These are phyloP conservation scores for Fragosphaeria purpurea DNA, from an alignment of 2,329 filamentous ascomycete species.

Conservation along the genomic window DNA sequence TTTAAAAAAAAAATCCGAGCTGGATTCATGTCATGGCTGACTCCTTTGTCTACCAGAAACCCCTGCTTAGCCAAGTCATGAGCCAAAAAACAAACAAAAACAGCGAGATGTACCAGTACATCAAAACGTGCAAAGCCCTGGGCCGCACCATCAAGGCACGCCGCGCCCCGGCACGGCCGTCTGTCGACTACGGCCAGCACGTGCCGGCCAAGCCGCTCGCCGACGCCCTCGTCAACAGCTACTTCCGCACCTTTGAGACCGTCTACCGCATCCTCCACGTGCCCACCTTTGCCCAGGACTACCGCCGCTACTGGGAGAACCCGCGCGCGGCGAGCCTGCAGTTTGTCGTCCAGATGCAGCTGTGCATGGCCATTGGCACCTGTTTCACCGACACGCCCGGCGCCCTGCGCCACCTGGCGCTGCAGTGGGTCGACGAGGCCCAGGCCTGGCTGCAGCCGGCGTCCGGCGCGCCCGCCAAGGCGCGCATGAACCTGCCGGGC, in stretches of 20 bases:
- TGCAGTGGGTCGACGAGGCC: slow-evolving; percentile 43
- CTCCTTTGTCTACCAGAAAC: slow-evolving; percentile 21
- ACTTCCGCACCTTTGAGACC: slow-evolving; percentile 47
- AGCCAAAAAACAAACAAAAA: slow-evolving; percentile 27
- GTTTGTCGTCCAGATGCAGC: slow-evolving; percentile 43
- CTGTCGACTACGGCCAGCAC: slow-evolving; percentile 27
- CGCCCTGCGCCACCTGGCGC: slow-evolving; percentile 31
- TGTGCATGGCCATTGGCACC: slow-evolving; percentile 42
- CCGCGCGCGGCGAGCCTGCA: slow-evolving; percentile 27
- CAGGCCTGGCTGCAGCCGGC: slow-evolving; percentile 44
- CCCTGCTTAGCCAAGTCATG: slow-evolving; percentile 31
- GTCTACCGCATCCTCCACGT: slow-evolving; percentile 47
- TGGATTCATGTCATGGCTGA: no score
- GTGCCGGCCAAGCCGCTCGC: slow-evolving; percentile 31
- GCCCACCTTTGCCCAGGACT: slow-evolving; percentile 46
- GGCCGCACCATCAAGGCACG: slow-evolving; percentile 41
- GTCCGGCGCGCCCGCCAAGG: slow-evolving; percentile 30
- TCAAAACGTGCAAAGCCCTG: slow-evolving; percentile 43
- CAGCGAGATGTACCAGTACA: slow-evolving; percentile 18
- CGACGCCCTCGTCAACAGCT: slow-evolving; percentile 41
- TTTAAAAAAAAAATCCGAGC: background rate
- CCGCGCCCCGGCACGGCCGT: slow-evolving; percentile 17
- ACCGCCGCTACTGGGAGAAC: slow-evolving; percentile 38
- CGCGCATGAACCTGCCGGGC: slow-evolving; percentile 34
- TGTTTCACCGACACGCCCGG: slow-evolving; percentile 36